These are phyloP conservation scores for Vitis amurensis DNA, from an alignment of 164 flowering plant genomes.

Conservation along the genomic window DNA sequence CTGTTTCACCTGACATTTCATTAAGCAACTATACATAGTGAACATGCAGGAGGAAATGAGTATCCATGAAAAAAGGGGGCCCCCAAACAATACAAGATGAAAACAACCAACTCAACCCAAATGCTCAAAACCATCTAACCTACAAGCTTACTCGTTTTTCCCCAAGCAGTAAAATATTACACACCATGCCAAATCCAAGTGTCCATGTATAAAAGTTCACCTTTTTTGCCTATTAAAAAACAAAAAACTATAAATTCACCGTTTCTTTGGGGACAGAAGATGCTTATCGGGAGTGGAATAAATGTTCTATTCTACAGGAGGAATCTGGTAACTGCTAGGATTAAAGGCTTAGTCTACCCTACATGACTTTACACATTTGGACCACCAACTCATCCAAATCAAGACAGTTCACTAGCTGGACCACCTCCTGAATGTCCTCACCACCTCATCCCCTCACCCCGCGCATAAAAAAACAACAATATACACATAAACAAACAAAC, in stretches of 20 bases:
- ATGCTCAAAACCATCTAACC: no score
- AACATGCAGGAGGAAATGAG: neutral
- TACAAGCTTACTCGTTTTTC: no score
- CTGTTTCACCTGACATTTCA: neutral
- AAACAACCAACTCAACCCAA: no score
- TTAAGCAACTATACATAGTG: neutral
- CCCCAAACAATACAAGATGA: no score
- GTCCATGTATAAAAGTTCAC: no score
- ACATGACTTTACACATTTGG: slow-evolving; percentile 21
- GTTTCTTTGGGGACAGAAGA: neutral
- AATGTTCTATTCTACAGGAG: slow-evolving; percentile 6
- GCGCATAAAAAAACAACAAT: neutral
- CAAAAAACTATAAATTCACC: neutral
- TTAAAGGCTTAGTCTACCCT: slow-evolving; percentile 12
- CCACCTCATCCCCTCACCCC: slow-evolving; percentile 2
- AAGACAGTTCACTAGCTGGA: slow-evolving; percentile 23
- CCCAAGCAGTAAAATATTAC: no score
- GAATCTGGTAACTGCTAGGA: slow-evolving; percentile 12
- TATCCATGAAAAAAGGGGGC: no score
- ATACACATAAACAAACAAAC: neutral
- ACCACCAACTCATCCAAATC: slow-evolving; percentile 27
- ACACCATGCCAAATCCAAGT: no score
- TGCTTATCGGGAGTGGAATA: neutral
- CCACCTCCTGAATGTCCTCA: slow-evolving; percentile 23
- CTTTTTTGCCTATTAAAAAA: no score